A percentile compares a stretch with the other conserved stretches of the same genome.
These are phyloP conservation scores for Solanum lycopersicoides DNA, from an alignment of 257 asterid species.

Conservation along the genomic window DNA sequence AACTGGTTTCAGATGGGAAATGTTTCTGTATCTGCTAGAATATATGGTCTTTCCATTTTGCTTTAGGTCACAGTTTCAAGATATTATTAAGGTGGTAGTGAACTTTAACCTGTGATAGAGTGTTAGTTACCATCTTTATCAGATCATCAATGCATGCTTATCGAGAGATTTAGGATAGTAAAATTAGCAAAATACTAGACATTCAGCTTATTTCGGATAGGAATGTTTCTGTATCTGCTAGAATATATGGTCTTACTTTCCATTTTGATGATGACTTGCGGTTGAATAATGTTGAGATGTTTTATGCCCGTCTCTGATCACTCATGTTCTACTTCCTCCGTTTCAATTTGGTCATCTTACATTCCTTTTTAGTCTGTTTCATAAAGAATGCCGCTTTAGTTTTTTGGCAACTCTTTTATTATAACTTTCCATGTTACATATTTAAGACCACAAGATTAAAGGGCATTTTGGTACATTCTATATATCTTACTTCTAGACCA, in stretches of 20 bases:
- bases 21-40: neutral
- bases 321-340: neutral
- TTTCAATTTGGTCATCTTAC: neutral
- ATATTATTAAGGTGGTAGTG: neutral
- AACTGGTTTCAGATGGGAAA: neutral
- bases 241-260: neutral
- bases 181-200: constrained; percentile 83
- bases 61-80: neutral
- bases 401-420: neutral
- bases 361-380: neutral
- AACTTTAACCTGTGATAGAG: neutral
- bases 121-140: neutral
- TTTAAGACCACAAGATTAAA: neutral
- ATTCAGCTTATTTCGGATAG: constrained; percentile 21
- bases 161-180: constrained; percentile 20
- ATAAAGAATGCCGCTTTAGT: neutral
- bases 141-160: neutral
- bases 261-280: neutral
- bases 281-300: neutral
- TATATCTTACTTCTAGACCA: neutral
- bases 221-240: neutral
- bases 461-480: neutral
- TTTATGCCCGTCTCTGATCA: neutral
- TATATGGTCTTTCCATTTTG: neutral
- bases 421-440: neutral